Percentiles rank a stretch among this genome's conserved stretches.
phyloP scores from a whole-genome alignment of 2,329 filamentous ascomycete species.

The Aschersonia sp. region DNA sequence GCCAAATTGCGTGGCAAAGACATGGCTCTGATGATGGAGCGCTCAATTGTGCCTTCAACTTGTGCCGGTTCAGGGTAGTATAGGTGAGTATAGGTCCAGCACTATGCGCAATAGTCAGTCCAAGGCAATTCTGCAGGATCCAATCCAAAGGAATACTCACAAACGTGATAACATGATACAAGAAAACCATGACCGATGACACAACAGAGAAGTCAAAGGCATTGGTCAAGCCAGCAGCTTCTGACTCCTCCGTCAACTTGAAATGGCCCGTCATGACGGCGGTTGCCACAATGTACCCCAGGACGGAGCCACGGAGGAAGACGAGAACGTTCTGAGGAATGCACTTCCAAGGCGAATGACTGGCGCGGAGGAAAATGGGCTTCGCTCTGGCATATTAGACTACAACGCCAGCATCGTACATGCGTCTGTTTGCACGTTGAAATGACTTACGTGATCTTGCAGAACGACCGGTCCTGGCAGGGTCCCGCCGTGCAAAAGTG shows the following conservation, averaged over 20 bases:
- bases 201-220: slow-evolving; percentile 35
- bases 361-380: slow-evolving; percentile 36
- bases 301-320: slow-evolving; percentile 24
- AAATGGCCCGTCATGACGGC: slow-evolving; percentile 27
- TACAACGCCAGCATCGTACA: neutral
- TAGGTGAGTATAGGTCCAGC: slow-evolving; percentile 37
- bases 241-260: slow-evolving; percentile 26
- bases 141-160: slow-evolving; percentile 17
- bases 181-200: slow-evolving; percentile 24
- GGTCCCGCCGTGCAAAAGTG: slow-evolving; percentile 16
- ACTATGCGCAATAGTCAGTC: slow-evolving; percentile 13
- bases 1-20: slow-evolving; percentile 29
- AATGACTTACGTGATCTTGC: slow-evolving; percentile 18
- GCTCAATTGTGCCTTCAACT: slow-evolving; percentile 19
- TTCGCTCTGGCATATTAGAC: slow-evolving; percentile 9
- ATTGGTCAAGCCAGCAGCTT: slow-evolving; percentile 24
- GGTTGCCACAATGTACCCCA: slow-evolving; percentile 27
- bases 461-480: slow-evolving; percentile 17
- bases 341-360: slow-evolving; percentile 34
- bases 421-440: neutral
- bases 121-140: neutral
- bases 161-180: slow-evolving; percentile 31
- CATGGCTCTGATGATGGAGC: slow-evolving; percentile 22
- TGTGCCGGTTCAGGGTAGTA: slow-evolving; percentile 28
- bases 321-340: slow-evolving; percentile 32